Conservation (phyloP, 495 filamentous ascomycete genomes). For the Apodospora peruviana region DNA sequence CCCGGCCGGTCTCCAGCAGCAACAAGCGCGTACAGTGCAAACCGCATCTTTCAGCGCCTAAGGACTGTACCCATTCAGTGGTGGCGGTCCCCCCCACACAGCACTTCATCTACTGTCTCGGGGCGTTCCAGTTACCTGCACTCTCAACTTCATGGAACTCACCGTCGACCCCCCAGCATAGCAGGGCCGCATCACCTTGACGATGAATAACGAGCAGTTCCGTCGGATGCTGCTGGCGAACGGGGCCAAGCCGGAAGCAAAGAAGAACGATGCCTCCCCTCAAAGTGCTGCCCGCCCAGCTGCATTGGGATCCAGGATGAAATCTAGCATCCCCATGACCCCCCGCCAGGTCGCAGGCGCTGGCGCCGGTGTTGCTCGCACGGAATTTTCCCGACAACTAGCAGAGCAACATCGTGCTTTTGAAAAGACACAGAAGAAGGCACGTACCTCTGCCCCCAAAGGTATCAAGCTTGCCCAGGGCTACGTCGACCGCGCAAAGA, state of each 20-base stretch:
- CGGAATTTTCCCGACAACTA: constrained; percentile 80
- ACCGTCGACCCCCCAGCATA: too few species aligned
- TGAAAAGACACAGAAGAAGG: constrained; percentile 58
- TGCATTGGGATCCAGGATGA: constrained; percentile 59
- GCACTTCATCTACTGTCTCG: too few species aligned
- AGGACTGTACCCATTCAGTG: too few species aligned
- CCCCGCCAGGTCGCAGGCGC: constrained; percentile 61
- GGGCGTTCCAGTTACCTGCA: too few species aligned
- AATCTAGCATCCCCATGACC: constrained; percentile 80
- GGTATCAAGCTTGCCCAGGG: constrained; percentile 73
- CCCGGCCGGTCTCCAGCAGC: too few species aligned
- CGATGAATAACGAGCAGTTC: constrained; percentile 60
- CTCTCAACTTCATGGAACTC: too few species aligned
- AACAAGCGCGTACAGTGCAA: too few species aligned
- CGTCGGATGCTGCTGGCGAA: constrained; percentile 69
- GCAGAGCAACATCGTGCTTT: constrained; percentile 63
- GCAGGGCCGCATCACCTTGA: too few species aligned
- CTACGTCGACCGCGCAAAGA: constrained; percentile 77
- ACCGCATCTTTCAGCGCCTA: too few species aligned
- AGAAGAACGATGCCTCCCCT: constrained; percentile 33
- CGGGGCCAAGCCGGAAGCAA: constrained; percentile 24
- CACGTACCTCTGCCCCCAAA: constrained; percentile 73
- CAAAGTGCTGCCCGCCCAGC: constrained; percentile 21
- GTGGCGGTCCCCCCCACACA: too few species aligned
- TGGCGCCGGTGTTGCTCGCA: constrained; percentile 20